Conservation (phyloP, 2,329 filamentous ascomycete species). For the Cercospora berteroae region DNA sequence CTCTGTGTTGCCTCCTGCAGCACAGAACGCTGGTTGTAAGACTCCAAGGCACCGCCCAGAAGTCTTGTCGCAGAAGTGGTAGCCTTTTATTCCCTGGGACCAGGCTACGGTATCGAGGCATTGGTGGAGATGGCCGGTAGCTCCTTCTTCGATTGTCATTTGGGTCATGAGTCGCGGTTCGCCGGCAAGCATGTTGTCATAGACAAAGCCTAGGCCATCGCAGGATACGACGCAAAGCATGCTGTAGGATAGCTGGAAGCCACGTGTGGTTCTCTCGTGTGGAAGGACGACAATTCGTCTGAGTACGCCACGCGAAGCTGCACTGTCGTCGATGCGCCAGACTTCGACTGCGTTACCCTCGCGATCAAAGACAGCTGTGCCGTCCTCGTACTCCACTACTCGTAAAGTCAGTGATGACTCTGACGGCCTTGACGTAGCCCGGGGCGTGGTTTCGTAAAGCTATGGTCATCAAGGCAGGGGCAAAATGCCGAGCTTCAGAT, state of each 20-base stretch:
- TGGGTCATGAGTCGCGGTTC: constrained; percentile 39
- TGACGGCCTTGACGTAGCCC: background rate
- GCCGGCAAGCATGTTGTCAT: constrained; percentile 39
- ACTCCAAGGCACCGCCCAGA: constrained; percentile 42
- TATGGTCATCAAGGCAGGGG: background rate
- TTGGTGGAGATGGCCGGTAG: constrained; percentile 49
- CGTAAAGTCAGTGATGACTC: background rate
- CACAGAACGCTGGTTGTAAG: constrained; percentile 39
- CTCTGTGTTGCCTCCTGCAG: constrained; percentile 22
- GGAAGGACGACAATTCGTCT: constrained; percentile 42
- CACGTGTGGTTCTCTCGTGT: constrained; percentile 46
- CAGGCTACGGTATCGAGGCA: constrained; percentile 44
- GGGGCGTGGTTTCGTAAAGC: background rate
- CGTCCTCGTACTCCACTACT: constrained; percentile 47
- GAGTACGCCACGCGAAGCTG: constrained; percentile 41
- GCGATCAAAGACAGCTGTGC: constrained; percentile 47
- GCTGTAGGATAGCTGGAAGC: constrained; percentile 46
- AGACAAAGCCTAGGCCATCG: constrained; percentile 47
- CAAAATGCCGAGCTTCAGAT: background rate
- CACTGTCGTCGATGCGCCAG: constrained; percentile 43
- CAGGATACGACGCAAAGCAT: constrained; percentile 49
- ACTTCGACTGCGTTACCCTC: constrained; percentile 48
- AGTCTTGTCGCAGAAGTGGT: constrained; percentile 44
- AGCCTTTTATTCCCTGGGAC: constrained; percentile 45
- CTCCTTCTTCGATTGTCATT: constrained; percentile 43